Percentiles rank a stretch among this genome's conserved stretches.
These are phyloP conservation scores for Teunomyces aglyptinius DNA, from an alignment of 805 yeast genomes.

Conservation along the genomic window DNA sequence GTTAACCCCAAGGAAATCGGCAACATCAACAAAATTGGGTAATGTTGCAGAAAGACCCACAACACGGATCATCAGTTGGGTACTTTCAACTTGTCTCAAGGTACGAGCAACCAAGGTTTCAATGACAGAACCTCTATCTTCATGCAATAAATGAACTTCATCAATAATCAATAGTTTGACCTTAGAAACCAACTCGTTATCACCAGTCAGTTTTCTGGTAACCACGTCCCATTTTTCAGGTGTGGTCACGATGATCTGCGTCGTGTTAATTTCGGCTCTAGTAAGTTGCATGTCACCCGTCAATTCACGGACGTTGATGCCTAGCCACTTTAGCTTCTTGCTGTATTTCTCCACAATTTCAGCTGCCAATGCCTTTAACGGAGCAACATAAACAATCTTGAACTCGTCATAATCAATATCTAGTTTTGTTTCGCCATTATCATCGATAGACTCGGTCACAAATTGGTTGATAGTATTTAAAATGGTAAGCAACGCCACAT, in stretches of 20 bases:
- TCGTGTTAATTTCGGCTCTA: conserved; percentile 69
- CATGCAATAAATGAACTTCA: conserved; percentile 94
- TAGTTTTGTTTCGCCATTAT: conserved; percentile 45
- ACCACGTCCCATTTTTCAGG: conserved; percentile 99
- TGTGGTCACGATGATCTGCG: conserved; percentile 89
- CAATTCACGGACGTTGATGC: conserved; percentile 79
- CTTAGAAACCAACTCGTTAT: conserved; percentile 76
- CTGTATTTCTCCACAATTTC: conserved; percentile 92
- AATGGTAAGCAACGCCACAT: conserved; percentile 80
- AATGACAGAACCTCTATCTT: conserved; percentile 96
- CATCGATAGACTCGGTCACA: conserved; percentile 51
- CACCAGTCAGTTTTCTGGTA: conserved; percentile 89
- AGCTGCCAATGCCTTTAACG: conserved; percentile 91
- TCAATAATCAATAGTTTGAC: conserved; percentile 87
- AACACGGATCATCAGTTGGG: conserved; percentile 92
- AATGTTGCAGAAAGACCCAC: conserved; percentile 91
- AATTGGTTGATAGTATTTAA: conserved; percentile 76
- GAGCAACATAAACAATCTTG: conserved; percentile 90
- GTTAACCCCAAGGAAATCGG: conserved; percentile 91
- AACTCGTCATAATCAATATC: conserved; percentile 80
- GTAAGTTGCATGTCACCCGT: conserved; percentile 97
- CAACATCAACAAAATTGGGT: conserved; percentile 90
- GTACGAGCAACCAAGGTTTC: conserved; percentile 95
- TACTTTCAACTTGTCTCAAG: conserved; percentile 87
- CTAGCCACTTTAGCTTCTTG: conserved; percentile 76